These are phyloP conservation scores for Cutaneotrichosporon sp. DNA, from an alignment of 1,284 basidiomycete genomes.

Conservation along the genomic window DNA sequence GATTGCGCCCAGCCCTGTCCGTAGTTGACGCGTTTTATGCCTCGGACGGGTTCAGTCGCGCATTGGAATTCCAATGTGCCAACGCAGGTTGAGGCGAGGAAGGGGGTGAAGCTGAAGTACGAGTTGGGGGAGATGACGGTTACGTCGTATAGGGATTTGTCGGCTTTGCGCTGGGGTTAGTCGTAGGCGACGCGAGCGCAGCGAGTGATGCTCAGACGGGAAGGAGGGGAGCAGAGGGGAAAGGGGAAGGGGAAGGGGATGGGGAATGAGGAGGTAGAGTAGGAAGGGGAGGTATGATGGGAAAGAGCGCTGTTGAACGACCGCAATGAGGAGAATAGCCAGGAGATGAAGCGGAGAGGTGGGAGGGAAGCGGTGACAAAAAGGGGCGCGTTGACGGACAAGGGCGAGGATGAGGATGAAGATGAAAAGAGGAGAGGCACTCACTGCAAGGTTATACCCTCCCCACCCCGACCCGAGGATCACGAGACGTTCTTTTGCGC, in stretches of 20 bases:
- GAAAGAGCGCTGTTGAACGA: too few relatives aligned
- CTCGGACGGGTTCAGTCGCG: constrained; percentile 72
- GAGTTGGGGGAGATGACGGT: constrained; percentile 70
- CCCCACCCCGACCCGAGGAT: constrained; percentile 83
- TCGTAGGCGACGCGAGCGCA: neutral
- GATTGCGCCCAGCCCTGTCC: constrained; percentile 54
- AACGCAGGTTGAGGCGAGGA: constrained; percentile 72
- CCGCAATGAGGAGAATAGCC: too few relatives aligned
- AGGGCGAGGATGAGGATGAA: neutral
- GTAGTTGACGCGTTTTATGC: constrained; percentile 37
- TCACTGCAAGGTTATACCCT: constrained; percentile 64
- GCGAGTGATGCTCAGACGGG: neutral
- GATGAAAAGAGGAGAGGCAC: neutral
- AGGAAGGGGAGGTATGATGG: too few relatives aligned
- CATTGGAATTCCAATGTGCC: constrained; percentile 79
- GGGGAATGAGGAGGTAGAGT: too few relatives aligned
- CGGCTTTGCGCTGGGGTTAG: constrained; percentile 32
- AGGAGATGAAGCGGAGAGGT: too few relatives aligned
- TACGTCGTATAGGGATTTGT: constrained; percentile 54
- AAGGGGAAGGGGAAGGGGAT: too few relatives aligned
- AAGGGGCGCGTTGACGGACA: too few relatives aligned
- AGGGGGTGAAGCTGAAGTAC: constrained; percentile 80
- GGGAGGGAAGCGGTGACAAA: too few relatives aligned
- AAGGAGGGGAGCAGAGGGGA: neutral
- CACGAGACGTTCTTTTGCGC: constrained; percentile 55